A percentile compares a stretch with the other conserved stretches of the same genome.
Evolutionary conservation across 2,329 filamentous ascomycete species (phyloP).

Genomic region (Aspergillus sp.): DNA sequence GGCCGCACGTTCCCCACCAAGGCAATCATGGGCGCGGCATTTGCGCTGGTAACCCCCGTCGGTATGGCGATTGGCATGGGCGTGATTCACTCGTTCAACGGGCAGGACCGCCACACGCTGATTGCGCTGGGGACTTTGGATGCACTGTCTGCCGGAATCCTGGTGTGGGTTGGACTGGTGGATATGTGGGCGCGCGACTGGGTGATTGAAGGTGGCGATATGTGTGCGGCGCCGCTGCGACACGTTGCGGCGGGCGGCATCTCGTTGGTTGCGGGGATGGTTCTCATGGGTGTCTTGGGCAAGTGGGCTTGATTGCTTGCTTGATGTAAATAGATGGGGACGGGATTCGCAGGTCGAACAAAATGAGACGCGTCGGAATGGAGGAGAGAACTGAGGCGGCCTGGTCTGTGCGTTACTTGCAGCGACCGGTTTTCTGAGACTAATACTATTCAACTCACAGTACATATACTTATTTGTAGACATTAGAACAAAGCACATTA

Average conservation of each 20-base stretch:
- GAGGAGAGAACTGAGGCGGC: no score
- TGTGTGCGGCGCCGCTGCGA: conserved; percentile 52
- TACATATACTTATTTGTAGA: no score
- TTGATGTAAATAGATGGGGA: neutral
- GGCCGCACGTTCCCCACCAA: conserved; percentile 41
- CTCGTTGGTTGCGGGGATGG: conserved; percentile 61
- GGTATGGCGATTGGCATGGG: conserved; percentile 81
- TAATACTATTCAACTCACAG: no score
- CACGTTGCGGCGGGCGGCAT: conserved; percentile 53
- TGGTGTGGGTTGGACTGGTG: conserved; percentile 76
- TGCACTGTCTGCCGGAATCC: conserved; percentile 71
- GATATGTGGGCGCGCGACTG: conserved; percentile 80
- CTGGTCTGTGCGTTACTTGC: no score
- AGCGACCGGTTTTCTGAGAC: no score
- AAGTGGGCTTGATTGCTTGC: conserved; percentile 63
- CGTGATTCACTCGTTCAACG: conserved; percentile 69
- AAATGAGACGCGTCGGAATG: no score
- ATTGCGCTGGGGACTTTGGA: conserved; percentile 73
- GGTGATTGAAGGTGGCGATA: conserved; percentile 60
- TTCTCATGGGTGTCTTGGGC: conserved; percentile 69
- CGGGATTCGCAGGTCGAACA: no score
- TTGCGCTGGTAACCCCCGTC: conserved; percentile 70
- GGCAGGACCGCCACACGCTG: conserved; percentile 67
- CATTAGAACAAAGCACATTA: no score
- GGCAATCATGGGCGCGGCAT: conserved; percentile 61